Percentiles rank a stretch among this genome's conserved stretches.
These are phyloP conservation scores for Apodospora peruviana DNA, from an alignment of 495 filamentous ascomycete genomes.

Conservation along the genomic window DNA sequence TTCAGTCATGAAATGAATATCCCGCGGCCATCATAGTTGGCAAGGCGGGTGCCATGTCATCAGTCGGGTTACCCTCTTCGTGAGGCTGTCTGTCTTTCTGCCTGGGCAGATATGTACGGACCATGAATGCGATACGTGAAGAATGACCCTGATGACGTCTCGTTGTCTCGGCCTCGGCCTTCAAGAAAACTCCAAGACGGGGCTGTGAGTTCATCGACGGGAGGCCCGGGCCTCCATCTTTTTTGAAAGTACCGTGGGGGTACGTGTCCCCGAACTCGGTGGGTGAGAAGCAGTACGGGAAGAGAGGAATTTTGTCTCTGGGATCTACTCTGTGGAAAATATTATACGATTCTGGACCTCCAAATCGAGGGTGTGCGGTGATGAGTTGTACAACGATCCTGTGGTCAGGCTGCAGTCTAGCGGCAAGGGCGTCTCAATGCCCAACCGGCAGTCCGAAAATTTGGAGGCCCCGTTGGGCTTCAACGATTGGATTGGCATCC, in stretches of 20 bases:
- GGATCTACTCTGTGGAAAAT: neutral
- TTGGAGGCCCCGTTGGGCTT: constrained; percentile 25
- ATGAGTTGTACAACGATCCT: constrained; percentile 45
- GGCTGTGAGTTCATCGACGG: neutral
- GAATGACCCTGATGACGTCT: neutral
- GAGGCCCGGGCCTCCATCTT: neutral
- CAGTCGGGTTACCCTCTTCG: constrained; percentile 1
- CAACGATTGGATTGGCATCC: constrained; percentile 28
- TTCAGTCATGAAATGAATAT: constrained; percentile 54
- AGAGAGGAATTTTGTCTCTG: neutral
- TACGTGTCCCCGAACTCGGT: neutral
- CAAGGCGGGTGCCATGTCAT: constrained; percentile 15
- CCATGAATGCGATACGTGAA: neutral
- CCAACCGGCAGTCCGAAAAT: constrained; percentile 32
- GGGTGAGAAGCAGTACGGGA: neutral
- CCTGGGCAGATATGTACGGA: neutral
- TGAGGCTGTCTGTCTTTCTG: neutral
- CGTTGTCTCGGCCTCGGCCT: neutral
- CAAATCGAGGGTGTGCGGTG: constrained; percentile 21
- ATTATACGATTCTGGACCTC: neutral
- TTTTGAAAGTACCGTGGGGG: too few relatives aligned
- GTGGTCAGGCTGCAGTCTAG: constrained; percentile 31
- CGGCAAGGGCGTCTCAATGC: constrained; percentile 42
- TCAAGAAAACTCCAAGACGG: neutral
- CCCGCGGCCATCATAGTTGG: neutral